Evolutionary conservation across 129 eudicot species (phyloP), one percentile per base, ranked within the genome.

Genomic region (Gnaphalium uliginosum): DNA sequence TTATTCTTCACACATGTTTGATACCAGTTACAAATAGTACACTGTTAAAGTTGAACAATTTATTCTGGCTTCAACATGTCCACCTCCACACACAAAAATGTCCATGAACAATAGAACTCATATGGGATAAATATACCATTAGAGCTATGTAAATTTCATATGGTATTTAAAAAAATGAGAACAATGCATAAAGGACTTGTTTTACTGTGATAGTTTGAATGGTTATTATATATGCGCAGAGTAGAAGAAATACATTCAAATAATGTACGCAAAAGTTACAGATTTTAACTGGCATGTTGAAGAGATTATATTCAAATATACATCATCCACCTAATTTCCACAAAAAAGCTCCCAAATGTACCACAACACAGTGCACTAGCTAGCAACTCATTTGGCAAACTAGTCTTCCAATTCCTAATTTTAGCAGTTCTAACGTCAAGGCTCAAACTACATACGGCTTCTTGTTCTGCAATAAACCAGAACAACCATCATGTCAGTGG

Each of bases 381-480:
- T 13, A 14, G 30, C 56, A 63, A 66, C 53, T 48, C 71, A 48
- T 26, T 75, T 35, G 61, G 62, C 71, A 43, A 4, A 69, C 17
- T 2, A 17, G 13, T 27, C 43, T 4, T 51, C 79, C 37, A 15
- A 5, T 66, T 67, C 54, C 73, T 22, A 66, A 67, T 57, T 64
- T 19, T 63, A 75, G 51, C 74, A 66, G 51, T 60, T 72, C 18
- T 59, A 25, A 24, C 74, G 39, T 77, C 62, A 39, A 39, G 39
- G 39, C 39, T 33, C 39, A 25, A 39, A 68, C 68, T 69, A 78
- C 69, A 41, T 25, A 59, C 27, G 76, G 76, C 76, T 77, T 43
- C 81, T 41, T 39, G 51, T 21, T 58, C 81, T 69, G 75, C 69
- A 77, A 11, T 68, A 14, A 76, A 56, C 22, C 29, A 57, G 17